Evolutionary conservation across 768 basidiomycete species (phyloP).

Genomic region (Boletellus ananas): DNA sequence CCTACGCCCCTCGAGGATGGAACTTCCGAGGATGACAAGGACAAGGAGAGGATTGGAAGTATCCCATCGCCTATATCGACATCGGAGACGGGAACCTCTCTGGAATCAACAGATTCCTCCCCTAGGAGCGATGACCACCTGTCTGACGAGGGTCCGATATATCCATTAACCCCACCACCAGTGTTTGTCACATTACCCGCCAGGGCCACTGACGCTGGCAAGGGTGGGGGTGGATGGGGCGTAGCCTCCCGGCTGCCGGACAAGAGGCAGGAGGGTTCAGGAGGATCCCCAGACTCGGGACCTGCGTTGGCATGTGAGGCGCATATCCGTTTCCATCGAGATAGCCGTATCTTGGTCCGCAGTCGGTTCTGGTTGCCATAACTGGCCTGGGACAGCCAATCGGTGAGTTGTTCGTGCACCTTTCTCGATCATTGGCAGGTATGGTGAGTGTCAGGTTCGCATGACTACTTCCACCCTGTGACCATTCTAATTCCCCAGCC

Average conservation of each 20-base stretch:
- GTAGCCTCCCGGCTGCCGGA: neutral
- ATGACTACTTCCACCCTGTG: neutral
- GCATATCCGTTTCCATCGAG: slow-evolving; percentile 1
- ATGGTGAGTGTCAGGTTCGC: neutral
- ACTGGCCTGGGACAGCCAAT: slow-evolving; percentile 3
- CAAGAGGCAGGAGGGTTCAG: neutral
- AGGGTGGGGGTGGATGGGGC: neutral
- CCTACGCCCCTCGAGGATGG: slow-evolving; percentile 1
- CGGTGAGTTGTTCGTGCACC: too few relatives aligned
- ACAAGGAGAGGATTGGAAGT: neutral
- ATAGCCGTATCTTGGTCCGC: slow-evolving; percentile 1
- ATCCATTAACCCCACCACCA: slow-evolving; percentile 5
- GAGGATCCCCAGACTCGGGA: neutral
- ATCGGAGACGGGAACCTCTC: neutral
- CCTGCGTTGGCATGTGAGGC: too few relatives aligned
- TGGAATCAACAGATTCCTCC: neutral
- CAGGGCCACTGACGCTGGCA: neutral
- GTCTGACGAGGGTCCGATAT: slow-evolving; percentile 2
- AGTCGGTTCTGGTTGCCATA: neutral
- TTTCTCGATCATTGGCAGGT: neutral
- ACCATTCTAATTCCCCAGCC: neutral
- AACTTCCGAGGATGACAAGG: neutral
- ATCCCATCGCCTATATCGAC: neutral
- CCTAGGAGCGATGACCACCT: neutral
- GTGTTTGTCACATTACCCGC: too few relatives aligned